Conservation (phyloP, 208 protist genomes). For the Crithidia thermophila region DNA sequence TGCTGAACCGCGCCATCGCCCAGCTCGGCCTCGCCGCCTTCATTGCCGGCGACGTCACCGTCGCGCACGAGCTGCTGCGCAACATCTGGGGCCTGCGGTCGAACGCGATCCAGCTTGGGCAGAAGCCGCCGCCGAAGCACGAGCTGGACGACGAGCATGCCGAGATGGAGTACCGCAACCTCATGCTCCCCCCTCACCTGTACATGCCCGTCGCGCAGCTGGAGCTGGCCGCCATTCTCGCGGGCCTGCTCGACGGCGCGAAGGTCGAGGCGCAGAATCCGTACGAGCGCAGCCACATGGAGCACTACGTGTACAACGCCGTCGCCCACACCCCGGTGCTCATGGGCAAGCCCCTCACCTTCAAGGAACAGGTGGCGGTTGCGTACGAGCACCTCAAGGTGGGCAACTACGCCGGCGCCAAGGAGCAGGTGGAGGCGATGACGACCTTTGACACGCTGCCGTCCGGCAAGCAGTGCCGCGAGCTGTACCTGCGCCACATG, state of each 20-base stretch:
- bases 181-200: conserved; percentile 50
- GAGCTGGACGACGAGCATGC: conserved; percentile 42
- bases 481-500: conserved; percentile 53
- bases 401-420: conserved; percentile 68
- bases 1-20: conserved; percentile 81
- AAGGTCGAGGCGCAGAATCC: conserved; percentile 79
- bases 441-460: conserved; percentile 60
- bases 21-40: conserved; percentile 87
- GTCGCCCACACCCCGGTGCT: conserved; percentile 54
- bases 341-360: conserved; percentile 60
- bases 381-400: conserved; percentile 72
- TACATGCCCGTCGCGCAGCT: conserved; percentile 76
- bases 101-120: conserved; percentile 67
- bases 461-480: conserved; percentile 49
- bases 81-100: conserved; percentile 57
- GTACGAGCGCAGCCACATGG: conserved; percentile 70
- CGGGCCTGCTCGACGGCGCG: conserved; percentile 74
- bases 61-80: conserved; percentile 69
- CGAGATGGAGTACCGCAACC: conserved; percentile 62
- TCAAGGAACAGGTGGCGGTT: conserved; percentile 65
- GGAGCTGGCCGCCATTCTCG: conserved; percentile 80
- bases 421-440: conserved; percentile 69
- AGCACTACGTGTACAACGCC: conserved; percentile 73
- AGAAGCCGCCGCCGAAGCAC: conserved; percentile 48
- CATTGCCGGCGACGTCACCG: conserved; percentile 55